These are phyloP conservation scores for Pseudogymnoascus sp. DNA, from an alignment of 2,329 filamentous ascomycete species.

Conservation along the genomic window DNA sequence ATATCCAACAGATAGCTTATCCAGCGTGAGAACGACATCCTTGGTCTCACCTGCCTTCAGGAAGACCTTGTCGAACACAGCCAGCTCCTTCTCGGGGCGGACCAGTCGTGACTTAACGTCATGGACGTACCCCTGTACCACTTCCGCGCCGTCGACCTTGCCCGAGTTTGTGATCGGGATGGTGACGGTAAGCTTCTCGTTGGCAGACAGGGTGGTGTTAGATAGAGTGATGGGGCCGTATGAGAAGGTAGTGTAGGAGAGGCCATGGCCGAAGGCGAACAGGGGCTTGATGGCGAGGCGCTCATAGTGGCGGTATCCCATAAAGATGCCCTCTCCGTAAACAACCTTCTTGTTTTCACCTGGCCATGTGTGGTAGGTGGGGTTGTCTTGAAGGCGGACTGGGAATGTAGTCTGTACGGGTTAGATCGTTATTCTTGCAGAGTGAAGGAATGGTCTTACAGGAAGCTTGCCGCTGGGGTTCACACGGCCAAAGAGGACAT, in stretches of 20 bases:
- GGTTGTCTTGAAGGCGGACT: constrained; percentile 54
- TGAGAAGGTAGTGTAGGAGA: constrained; percentile 64
- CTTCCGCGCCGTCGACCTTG: constrained; percentile 48
- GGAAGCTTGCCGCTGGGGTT: constrained; percentile 64
- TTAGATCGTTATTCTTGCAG: constrained; percentile 12
- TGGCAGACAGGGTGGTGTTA: constrained; percentile 32
- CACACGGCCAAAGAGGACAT: constrained; percentile 55
- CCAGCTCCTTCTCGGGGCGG: constrained; percentile 62
- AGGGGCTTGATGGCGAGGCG: constrained; percentile 49
- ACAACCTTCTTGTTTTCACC: constrained; percentile 60
- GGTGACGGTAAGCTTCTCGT: constrained; percentile 29
- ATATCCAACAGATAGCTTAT: constrained; percentile 47
- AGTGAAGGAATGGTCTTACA: constrained; percentile 17
- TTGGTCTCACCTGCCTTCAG: constrained; percentile 46
- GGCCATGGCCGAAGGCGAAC: constrained; percentile 67
- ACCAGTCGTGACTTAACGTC: constrained; percentile 56
- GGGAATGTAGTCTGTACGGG: constrained; percentile 54
- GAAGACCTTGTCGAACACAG: constrained; percentile 59
- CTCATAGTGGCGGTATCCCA: constrained; percentile 69
- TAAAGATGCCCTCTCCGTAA: constrained; percentile 66
- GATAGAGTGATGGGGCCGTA: constrained; percentile 51
- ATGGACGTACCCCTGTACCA: constrained; percentile 61
- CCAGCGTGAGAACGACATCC: constrained; percentile 33
- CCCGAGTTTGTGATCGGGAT: constrained; percentile 56
- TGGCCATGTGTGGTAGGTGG: constrained; percentile 65